A percentile compares a stretch with the other conserved stretches of the same genome.
phyloP scores from a whole-genome alignment of 1,284 basidiomycete species.

The Cutaneotrichosporon cyanovorans region DNA sequence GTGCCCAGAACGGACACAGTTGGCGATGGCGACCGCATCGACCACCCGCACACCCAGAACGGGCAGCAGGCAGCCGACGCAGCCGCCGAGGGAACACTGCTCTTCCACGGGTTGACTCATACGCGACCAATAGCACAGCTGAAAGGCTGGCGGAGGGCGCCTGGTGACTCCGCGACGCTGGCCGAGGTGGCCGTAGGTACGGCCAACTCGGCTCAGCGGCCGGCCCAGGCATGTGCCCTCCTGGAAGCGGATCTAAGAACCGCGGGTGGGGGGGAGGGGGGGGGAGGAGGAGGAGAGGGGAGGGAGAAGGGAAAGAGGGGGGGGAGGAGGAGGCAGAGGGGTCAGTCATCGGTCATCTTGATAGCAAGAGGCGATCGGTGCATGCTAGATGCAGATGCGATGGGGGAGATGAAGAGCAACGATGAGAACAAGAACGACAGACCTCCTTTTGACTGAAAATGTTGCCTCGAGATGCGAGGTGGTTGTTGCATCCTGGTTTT shows the following conservation, averaged over 20 bases:
- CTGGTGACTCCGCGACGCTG: constrained; percentile 5
- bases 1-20: constrained; percentile 6
- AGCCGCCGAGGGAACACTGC: constrained; percentile 6
- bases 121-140: constrained; percentile 44
- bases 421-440: not conserved
- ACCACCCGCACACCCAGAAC: constrained; percentile 9
- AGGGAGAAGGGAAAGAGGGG: constrained; percentile 2
- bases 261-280: constrained; percentile 30
- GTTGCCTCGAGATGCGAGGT: not conserved
- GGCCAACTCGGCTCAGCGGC: constrained; percentile 4
- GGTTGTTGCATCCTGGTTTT: too few relatives aligned
- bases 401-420: constrained; percentile 3
- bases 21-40: not conserved
- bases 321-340: constrained; percentile 6
- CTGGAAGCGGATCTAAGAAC: constrained; percentile 47
- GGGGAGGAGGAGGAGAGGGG: constrained; percentile 6
- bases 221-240: constrained; percentile 26
- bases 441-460: too few relatives aligned
- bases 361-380: constrained; percentile 4
- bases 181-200: too few relatives aligned
- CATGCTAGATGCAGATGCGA: constrained; percentile 10
- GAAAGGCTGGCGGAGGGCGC: constrained; percentile 41
- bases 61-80: constrained; percentile 2
- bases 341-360: not conserved
- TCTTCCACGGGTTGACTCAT: constrained; percentile 48